Base-by-base conservation (phyloP, 345 rosid genomes). In the Heritiera littoralis region DNA sequence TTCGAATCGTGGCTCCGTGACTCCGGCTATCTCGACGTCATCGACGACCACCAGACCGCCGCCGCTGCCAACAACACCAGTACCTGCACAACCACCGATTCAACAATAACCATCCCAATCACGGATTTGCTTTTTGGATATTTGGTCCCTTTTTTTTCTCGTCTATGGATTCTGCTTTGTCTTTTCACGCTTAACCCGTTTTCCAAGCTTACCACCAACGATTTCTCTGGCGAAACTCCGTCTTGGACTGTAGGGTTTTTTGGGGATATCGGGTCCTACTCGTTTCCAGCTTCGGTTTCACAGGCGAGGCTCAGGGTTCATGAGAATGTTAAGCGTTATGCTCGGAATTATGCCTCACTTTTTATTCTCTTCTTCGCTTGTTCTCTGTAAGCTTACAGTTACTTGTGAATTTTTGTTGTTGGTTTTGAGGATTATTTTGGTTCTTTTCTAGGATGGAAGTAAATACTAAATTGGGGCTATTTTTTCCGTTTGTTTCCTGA, bases 1-100 rank as follows among this genome's bases (percentile, higher is more conserved):
- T 90, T 96, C 88, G 97, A 96, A 67, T 86, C 97, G 41, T 96
- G 99, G 94, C 94, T 86, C 80, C 97, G 99, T 2, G 99, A 93
- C 82, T 90, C 97, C 84, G 98, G 98, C 90, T 92, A 94, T 87
- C 97, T 95, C 66, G 95, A 95, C 83, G 71, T 95, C 72, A 86
- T 92, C 80, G 93, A 93, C 88, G 89, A 89, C 40, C 89, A 83
- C 45, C 81, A 78, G 46, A 76, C 88, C 63, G 84, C 90, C 46
- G 74, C 92, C 32, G n/a, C 87, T 30, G 0, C 86, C 35, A 0
- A 81, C 51, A 8, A 81, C 67, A 15, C 86, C 45, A 45, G 10
- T 1, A 69, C 89, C 40, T 23, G 86, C 13, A 32, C 81, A 3
- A 30, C 79, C 6, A 56, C 83, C 28, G 82, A 78, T 82, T 40